Evolutionary conservation across 2,329 filamentous ascomycete species (phyloP), one percentile per base, ranked within the genome.

Genomic region (Fusarium sp.): DNA sequence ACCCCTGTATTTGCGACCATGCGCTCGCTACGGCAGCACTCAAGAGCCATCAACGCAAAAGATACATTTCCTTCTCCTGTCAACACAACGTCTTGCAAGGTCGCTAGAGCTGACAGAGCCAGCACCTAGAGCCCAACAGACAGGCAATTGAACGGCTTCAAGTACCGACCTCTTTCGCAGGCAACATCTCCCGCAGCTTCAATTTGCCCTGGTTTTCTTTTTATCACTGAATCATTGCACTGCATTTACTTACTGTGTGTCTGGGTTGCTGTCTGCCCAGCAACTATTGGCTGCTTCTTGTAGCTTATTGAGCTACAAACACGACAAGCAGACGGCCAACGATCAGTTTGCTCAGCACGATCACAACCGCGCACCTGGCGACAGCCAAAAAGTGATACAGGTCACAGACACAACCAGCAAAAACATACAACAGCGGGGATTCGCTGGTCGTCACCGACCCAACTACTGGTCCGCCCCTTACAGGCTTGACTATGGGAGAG

Each of bases 341-440:
- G 17, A 18, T 17, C 15, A 9, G 4, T 7, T 33, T 31, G 5
- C 20, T n/a, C 7, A n/a, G 11, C 20, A 13, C 22, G 1, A 6
- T 51, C 5, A 12, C 31, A 22, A 20, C 42, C 7, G 31, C 20
- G 8, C 6, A n/a, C 6, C 22, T 9, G 3, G 1, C 22, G 10
- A 14, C 22, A 15, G 14, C 22, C 36, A 54, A 42, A 54, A 55
- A 35, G 33, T 14, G 6, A 14, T 3, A 2, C 13, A 15, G 2
- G 2, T 6, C 12, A 45, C 6, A 15, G 13, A 24, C 7, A 18
- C 2, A 35, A 8, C 6, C 7, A 6, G 24, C 24, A 35, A 55
- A 35, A 57, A 57, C 58, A 62, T 62, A 62, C 58, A 57, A 57
- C 58, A 61, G 58, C 58, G 47, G 57, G 57, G 57, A 60, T 60